phyloP scores from a whole-genome alignment of 208 protist species.

The Crithidia bombi region DNA sequence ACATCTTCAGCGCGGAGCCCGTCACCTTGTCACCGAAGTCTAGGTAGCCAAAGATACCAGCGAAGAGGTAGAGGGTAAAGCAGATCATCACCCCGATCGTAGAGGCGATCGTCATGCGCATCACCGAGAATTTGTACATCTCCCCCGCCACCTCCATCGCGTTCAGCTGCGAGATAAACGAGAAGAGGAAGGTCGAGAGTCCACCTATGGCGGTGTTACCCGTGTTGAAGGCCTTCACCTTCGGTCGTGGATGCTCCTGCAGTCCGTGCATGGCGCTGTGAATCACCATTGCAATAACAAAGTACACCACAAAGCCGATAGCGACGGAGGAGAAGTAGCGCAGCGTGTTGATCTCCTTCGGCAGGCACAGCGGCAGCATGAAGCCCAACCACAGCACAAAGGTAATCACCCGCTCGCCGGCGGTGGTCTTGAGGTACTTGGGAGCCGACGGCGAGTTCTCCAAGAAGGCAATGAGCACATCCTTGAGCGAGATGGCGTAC shows the following conservation, averaged over 20 bases:
- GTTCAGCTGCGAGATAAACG: slow-evolving; percentile 72
- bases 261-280: slow-evolving; percentile 50
- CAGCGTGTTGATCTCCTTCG: slow-evolving; percentile 85
- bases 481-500: slow-evolving; percentile 75
- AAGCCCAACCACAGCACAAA: slow-evolving; percentile 56
- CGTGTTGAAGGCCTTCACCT: slow-evolving; percentile 51
- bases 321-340: slow-evolving; percentile 68
- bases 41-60: slow-evolving; percentile 73
- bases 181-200: slow-evolving; percentile 72
- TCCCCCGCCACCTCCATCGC: slow-evolving; percentile 60
- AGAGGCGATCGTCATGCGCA: slow-evolving; percentile 43
- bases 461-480: slow-evolving; percentile 61
- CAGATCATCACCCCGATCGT: slow-evolving; percentile 57
- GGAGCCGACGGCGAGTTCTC: slow-evolving; percentile 38
- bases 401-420: slow-evolving; percentile 58
- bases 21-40: slow-evolving; percentile 54
- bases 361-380: slow-evolving; percentile 82
- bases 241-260: slow-evolving; percentile 34
- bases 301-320: slow-evolving; percentile 68
- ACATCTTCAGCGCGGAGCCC: slow-evolving; percentile 59
- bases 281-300: slow-evolving; percentile 70
- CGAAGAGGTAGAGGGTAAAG: slow-evolving; percentile 56
- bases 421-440: slow-evolving; percentile 25
- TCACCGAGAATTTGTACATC: slow-evolving; percentile 60
- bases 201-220: slow-evolving; percentile 60